A percentile compares a stretch with the other conserved stretches of the same genome.
These are phyloP conservation scores for Gaultheria prostrata DNA, from an alignment of 148 eudicot genomes.

Conservation along the genomic window DNA sequence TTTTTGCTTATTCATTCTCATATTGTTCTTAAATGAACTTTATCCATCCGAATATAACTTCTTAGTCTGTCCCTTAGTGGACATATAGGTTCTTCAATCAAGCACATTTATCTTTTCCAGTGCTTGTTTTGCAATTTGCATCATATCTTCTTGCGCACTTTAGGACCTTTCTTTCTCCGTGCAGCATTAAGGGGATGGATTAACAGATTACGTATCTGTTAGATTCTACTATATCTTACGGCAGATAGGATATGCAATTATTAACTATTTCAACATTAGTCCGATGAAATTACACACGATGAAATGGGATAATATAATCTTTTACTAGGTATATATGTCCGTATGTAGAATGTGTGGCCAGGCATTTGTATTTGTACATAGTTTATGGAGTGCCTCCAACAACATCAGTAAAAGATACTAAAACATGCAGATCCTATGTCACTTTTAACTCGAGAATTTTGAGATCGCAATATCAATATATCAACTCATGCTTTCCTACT, in stretches of 20 bases:
- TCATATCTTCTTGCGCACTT: slow-evolving; percentile 3
- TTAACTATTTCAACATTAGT: not conserved
- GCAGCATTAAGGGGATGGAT: not conserved
- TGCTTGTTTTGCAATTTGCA: not conserved
- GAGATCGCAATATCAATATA: not conserved
- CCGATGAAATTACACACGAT: not conserved
- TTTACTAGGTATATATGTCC: not conserved
- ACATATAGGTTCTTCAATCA: not conserved
- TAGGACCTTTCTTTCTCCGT: slow-evolving; percentile 2
- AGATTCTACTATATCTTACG: not conserved
- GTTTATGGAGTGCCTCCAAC: not conserved
- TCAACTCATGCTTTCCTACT: not conserved
- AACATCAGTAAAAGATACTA: not conserved
- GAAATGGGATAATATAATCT: not conserved
- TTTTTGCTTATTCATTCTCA: not conserved
- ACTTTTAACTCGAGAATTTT: not conserved
- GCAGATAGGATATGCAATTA: not conserved
- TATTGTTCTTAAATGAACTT: not conserved
- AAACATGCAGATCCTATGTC: not conserved
- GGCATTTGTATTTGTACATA: not conserved
- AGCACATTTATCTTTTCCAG: not conserved
- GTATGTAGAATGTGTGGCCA: not conserved
- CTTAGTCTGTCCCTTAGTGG: not conserved
- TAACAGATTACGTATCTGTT: no score
- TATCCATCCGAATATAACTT: not conserved